Conservation (phyloP, 495 filamentous ascomycete species). For the Daldinia caldariorum region DNA sequence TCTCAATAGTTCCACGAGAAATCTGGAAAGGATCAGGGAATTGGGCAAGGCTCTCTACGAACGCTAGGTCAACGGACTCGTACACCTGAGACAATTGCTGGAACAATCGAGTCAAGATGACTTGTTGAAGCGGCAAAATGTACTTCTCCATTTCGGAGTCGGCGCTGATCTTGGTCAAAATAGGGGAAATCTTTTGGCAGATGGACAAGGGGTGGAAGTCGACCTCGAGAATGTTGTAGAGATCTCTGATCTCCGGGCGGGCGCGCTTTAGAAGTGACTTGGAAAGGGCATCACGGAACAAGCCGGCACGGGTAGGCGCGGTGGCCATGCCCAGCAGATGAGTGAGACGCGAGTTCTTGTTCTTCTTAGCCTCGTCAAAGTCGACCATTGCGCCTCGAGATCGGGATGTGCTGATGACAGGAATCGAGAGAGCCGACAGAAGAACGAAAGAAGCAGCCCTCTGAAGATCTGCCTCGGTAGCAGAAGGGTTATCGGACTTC, state of each 20-base stretch:
- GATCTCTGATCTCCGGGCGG: slow-evolving; percentile 89
- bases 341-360: slow-evolving; percentile 96
- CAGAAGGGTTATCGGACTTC: slow-evolving; percentile 90
- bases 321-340: slow-evolving; percentile 93
- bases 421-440: slow-evolving; percentile 93
- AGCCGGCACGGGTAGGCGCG: slow-evolving; percentile 84
- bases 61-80: slow-evolving; percentile 94
- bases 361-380: slow-evolving; percentile 96
- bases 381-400: slow-evolving; percentile 96
- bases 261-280: slow-evolving; percentile 93
- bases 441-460: slow-evolving; percentile 91
- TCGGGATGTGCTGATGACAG: slow-evolving; percentile 97
- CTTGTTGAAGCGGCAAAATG: slow-evolving; percentile 92
- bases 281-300: slow-evolving; percentile 95
- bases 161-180: slow-evolving; percentile 90
- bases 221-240: slow-evolving; percentile 98
- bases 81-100: slow-evolving; percentile 99
- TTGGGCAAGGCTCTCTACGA: slow-evolving; percentile 91
- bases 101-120: slow-evolving; percentile 97
- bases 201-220: slow-evolving; percentile 99
- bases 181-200: slow-evolving; percentile 98
- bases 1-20: slow-evolving; percentile 89
- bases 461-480: slow-evolving; percentile 86
- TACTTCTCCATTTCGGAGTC: slow-evolving; percentile 98
- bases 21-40: slow-evolving; percentile 99